Base-by-base conservation (phyloP, 2,329 filamentous ascomycete species). In the Monilinia fructigena region DNA sequence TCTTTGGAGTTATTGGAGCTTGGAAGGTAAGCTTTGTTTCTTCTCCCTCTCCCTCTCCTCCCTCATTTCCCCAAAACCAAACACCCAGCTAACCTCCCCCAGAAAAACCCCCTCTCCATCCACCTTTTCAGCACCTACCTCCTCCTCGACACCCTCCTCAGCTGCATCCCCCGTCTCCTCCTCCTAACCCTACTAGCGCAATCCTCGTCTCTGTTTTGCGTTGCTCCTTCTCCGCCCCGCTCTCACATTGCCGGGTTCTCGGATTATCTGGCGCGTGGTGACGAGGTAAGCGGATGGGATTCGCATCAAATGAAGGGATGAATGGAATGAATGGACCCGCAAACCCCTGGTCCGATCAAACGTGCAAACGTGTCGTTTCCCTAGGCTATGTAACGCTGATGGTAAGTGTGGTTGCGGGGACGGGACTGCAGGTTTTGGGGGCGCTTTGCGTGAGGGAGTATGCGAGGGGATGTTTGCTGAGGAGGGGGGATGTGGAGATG, bases 1-100 rank as follows among this genome's bases (percentile, higher is more conserved):
- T 78, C 12, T 71, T 80, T 55, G 80, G 80, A 6, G 67, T 81
- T 35, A 63, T 80, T n/a, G 80, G 80, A 55, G 79, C 78, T 42
- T 53, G 80, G n/a, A 75, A 76, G 72, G 80, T 82, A 76, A 68
- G 76, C 48, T 35, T 35, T 16, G 23, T 26, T 4, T 52, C 3
- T 26, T 26, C 23, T n/a, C 16, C 18, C n/a, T n/a, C 18, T 10
- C 7, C 42, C 42, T 6, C 16, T 14, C 11, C 40, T 16, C 42
- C 16, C 4, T 45, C 12, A 16, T 3, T 6, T 45, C 12, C 18
- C 18, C 16, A 14, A 47, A 40, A 40, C 4, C 10, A 38, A 38
- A 8, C 38, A 1, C 3, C 38, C 12, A 40, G 12, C 38, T 14
- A 40, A 40, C 38, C 10, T 14, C 38, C 38, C 38, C 38, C 26